Base-by-base conservation (phyloP, 202 grass and related monocot genomes). In the Cymbopogon flexuosus region DNA sequence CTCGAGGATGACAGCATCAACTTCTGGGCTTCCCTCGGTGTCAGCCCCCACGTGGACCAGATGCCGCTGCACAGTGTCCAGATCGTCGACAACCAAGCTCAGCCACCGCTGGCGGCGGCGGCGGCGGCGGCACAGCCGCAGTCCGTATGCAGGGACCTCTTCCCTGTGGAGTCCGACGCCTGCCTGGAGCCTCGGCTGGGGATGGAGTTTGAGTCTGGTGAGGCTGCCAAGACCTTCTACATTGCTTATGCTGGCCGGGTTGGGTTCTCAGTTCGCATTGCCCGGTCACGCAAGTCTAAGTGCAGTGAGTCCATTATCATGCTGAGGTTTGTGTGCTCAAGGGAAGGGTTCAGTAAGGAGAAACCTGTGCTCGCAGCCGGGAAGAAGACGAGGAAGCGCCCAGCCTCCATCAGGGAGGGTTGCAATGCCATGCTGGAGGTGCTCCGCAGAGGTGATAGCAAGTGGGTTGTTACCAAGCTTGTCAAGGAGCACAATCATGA, bases 391-490 rank as follows among this genome's bases (percentile, higher is more conserved):
- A 90, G 96, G 64, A 95, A 92, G 60, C 80, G 96, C 33, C 70
- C 87, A 4, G 84, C 96, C 23, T 95, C 96, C 73, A 92, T 97
- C 12, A 84, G 96, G 69, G 96, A 98, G 72, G 96, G 96, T 10
- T 98, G 96, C 84, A 89, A 89, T 35, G 96, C 96, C 27, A 98
- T 98, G 96, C 92, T 98, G 6, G 96, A 98, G 89, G 96, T 98
- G 33, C 91, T 91, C 54, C 86, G 92, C 35, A 90, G 90, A 76
- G 81, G 88, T 0, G 85, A 92, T 57, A 90, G 78, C 72, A 98
- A 88, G 86, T 98, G 96, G 96, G 81, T 95, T 13, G 88, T 84
- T 67, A 98, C 96, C 24, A 98, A 98, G 77, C 90, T 98, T 68
- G 87, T 95, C 62, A 98, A 94, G 84, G 96, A 98, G 80, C 96